Base-by-base conservation (phyloP, 495 filamentous ascomycete genomes). In the Apiosordaria backusii region DNA sequence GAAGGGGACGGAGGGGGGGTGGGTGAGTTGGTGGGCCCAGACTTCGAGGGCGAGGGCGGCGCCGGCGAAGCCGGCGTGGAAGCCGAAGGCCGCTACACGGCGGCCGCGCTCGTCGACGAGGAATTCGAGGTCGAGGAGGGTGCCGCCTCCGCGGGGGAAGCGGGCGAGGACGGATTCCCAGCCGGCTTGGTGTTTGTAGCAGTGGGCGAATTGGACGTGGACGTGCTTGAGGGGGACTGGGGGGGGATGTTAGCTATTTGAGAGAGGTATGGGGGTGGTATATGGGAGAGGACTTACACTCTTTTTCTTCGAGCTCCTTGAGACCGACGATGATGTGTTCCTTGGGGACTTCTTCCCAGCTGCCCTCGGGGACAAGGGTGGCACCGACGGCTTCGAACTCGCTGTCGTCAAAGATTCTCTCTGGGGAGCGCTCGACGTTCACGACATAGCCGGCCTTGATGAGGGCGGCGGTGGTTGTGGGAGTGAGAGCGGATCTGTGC, bases 301-400 rank as follows among this genome's bases (percentile, higher is more conserved):
- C 87, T 71, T 96, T 90, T 73, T 96, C 92, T 6, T 91, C 91
- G 18, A 97, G 84, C 81, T 97, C 95, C 85, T 99, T 99, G 59
- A 99, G 83, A 50, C 95, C 94, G 67, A 97, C 83, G 71, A 96
- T 92, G 72, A 92, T 91, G 72, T 93, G 86, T 65, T 92, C 87
- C 68, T 83, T 80, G 23, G 95, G 92, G 0, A 88, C 91, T 62
- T 84, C 78, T 19, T 75, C 82, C 94, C 95, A 98, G 57, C 87
- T 91, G 27, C 90, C 88, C 71, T 91, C 89, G 18, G 88, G 86
- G 4, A 97, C 90, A n/a, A 97, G 81, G 4, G 80, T 88, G 25
- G 88, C 90, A 29, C 92, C 93, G 21, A 87, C 82, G 21, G 74
- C 78, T 70, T 80, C 80, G 66, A 86, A 89, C 72, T 89, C 86